Base-by-base conservation (phyloP, 768 basidiomycete genomes). In the Auriculariales sp. region DNA sequence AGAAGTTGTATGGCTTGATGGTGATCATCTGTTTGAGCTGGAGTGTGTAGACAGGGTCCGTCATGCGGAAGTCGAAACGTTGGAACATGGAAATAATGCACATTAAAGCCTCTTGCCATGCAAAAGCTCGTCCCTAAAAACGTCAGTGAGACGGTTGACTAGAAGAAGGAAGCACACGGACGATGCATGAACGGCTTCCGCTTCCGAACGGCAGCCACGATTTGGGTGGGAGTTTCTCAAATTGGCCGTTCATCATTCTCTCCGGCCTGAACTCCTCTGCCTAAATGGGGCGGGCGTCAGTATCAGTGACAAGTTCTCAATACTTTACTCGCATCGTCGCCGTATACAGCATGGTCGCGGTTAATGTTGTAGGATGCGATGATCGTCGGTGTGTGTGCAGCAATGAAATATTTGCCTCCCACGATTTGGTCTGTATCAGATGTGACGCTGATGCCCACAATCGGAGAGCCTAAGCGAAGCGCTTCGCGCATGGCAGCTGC, bases 221-320 rank as follows among this genome's bases (percentile, higher is more conserved):
- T 46, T 70, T 68, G 15, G 65, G 67, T 1, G 73, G 73, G 6
- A 73, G 59, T 9, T 65, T 63, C 56, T 72, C 72, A 53, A 72
- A 75, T 49, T 67, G 66, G 15, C 69, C 71, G 50, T 71, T 68
- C 27, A 73, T 55, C 70, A 75, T 70, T 12, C 73, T 62, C 53
- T 73, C 72, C 0, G 73, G 73, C n/a, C 56, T 61, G 59, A 69
- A 73, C 46, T 68, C 64, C 5, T 67, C 57, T 3, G 68, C 58
- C 60, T 64, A 30, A 28, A 1, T 34, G 22, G 25, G 9, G 11
- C 29, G 17, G n/a, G 46, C 7, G 36, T n/a, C 24, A 19, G 31
- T 3, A 25, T 14, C 4, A 12, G 31, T 17, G 35, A 6, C 14
- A 31, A 35, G 35, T 24, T 34, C 19, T 4, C 32, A 42, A 25